Base-by-base conservation (phyloP, 257 asterid species). In the Misopates orontium region DNA sequence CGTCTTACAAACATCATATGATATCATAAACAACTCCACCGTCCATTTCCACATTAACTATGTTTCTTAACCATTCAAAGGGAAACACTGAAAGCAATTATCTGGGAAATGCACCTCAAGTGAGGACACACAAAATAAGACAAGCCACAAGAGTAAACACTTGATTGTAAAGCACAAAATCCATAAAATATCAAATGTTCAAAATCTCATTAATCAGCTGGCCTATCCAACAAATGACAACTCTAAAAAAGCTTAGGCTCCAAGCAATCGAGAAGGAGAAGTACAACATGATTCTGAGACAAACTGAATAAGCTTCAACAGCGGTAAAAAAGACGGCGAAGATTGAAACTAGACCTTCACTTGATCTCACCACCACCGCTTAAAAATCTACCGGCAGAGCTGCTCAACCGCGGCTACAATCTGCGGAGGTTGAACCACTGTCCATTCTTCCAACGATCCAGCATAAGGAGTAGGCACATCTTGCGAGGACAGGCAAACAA, bases 401-500 rank as follows among this genome's bases (percentile, higher is more conserved):
- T 87, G 95, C 78, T 90, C 97, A 16, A 90, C 94, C 0, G 95
- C 95, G 55, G 88, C 71, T 14, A 90, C 91, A 60, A 90, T 83
- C 79, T 90, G 97, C 28, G 87, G 64, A 39, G 97, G 95, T 62
- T 90, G 97, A 68, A 90, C 95, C 4, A 90, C 87, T 0, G 97
- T 87, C 91, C 87, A 83, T 39, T 85, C 88, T 77, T 90, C 97
- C 71, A 90, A 59, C 1, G 78, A 64, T 66, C 94, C 97, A 0
- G 95, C 87, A 61, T 90, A 90, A 4, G 97, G 97, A 3, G 95
- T 87, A 1, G 95, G 97, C 67, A 87, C 97, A 24, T 89, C 97
- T 80, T 89, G 97, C 10, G 95, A 89, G 0, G 94, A 87, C 56
- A 89, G 67, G 60, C 95, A 89, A 52, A 87, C 76, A 24, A 89